Evolutionary conservation across 208 protist species (phyloP).

Genomic region (Entamoeba dispar): DNA sequence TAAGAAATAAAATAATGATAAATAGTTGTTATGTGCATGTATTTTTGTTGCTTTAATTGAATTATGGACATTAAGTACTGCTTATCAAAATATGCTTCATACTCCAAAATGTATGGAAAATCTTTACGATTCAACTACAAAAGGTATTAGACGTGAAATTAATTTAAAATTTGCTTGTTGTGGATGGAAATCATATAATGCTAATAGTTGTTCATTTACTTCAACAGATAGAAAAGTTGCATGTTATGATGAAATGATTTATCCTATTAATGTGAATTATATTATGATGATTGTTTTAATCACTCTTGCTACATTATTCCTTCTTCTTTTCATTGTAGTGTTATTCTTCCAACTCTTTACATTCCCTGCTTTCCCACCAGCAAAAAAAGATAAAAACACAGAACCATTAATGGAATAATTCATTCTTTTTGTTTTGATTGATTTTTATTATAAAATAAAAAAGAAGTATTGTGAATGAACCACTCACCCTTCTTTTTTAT

Average conservation of each 20-base stretch:
- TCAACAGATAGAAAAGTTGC: not conserved
- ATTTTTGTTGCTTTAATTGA: not conserved
- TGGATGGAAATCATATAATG: not conserved
- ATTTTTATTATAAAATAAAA: too few relatives aligned
- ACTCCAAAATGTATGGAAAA: not conserved
- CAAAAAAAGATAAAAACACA: not conserved
- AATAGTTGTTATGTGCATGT: not conserved
- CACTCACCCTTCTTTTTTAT: too few relatives aligned
- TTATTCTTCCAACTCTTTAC: not conserved
- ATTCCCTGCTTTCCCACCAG: not conserved
- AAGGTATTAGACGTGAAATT: not conserved
- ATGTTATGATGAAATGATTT: not conserved
- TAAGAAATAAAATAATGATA: not conserved
- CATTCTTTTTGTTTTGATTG: too few relatives aligned
- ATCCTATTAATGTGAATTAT: not conserved
- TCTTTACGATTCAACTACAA: not conserved
- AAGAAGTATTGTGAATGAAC: too few relatives aligned
- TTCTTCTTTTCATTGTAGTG: not conserved
- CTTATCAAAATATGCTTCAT: not conserved
- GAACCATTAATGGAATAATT: not conserved
- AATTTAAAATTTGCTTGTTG: not conserved
- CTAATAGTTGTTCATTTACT: not conserved
- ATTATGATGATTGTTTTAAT: not conserved
- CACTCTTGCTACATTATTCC: not conserved
- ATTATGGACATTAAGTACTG: not conserved